Base-by-base conservation (phyloP, 495 filamentous ascomycete species). In the Filosporella fistucella region DNA sequence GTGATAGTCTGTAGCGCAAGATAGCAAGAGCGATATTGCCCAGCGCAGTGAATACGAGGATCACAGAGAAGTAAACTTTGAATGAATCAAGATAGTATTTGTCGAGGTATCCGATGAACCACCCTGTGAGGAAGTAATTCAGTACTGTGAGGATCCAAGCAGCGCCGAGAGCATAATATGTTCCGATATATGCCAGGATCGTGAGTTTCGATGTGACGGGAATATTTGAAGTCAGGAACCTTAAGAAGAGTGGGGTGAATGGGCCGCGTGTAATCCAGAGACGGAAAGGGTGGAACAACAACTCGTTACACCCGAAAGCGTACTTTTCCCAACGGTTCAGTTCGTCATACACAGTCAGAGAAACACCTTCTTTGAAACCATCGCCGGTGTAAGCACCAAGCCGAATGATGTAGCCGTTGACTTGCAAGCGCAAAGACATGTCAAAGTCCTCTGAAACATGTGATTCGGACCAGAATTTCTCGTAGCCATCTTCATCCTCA, bases 391-490 rank as follows among this genome's bases (percentile, higher is more conserved):
- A 88, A 13, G 79, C 68, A 14, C 71, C 84, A 21, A 85, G 71
- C 23, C 84, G 75, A 41, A 86, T 69, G 24, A 73, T 68, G 58
- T 84, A 85, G 10, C 84, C 84, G 39, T 57, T 63, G 18, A 70
- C 73, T 50, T 88, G 84, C 33, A 88, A 71, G 33, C 80, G 79
- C 4, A 88, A 74, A 13, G 84, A 72, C 80, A 88, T 86, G 29
- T 88, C 84, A 47, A 88, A 88, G 53, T 88, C 84, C 51, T 88
- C 84, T 0, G 83, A 86, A 33, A 88, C 84, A 49, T 82, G 81
- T 0, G 69, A 71, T 59, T 88, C 84, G 11, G 82, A 86, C 84
- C 84, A 88, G 64, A 74, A 87, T 54, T 85, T 85, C 57, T 85
- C 80, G 46, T 73, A 65, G 6, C 74, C 74, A 39, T 70, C 63